Conservation (phyloP, 495 filamentous ascomycete species). For the Aspergillus conjunctus region DNA sequence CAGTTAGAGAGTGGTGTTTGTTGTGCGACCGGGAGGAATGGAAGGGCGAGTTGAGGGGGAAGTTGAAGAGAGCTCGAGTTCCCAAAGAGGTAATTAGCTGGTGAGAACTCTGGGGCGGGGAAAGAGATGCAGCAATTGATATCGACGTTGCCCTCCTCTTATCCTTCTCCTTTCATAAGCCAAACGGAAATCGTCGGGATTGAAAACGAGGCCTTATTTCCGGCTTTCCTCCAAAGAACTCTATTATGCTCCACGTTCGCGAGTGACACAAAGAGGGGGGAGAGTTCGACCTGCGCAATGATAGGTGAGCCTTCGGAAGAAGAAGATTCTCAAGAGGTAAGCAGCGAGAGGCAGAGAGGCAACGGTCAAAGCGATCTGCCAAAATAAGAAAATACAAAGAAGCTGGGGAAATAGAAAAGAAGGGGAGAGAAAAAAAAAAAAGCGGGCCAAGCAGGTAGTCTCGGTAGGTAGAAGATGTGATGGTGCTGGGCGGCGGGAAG, state of each 20-base stretch:
- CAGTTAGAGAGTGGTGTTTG: not conserved
- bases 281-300: slow-evolving; percentile 6
- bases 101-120: not conserved
- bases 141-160: not conserved
- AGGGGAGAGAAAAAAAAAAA: not conserved
- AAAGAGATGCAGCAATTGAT: slow-evolving; percentile 1
- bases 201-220: not conserved
- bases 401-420: not conserved
- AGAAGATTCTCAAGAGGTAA: slow-evolving; percentile 9
- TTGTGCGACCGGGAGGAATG: slow-evolving; percentile 10
- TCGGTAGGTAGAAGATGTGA: not conserved
- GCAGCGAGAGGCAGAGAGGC: not conserved
- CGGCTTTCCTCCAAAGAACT: not conserved
- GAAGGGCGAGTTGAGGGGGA: not conserved
- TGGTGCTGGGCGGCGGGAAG: slow-evolving; percentile 5
- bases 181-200: not conserved
- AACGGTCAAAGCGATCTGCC: slow-evolving; percentile 10
- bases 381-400: not conserved
- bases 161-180: not conserved
- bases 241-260: slow-evolving; percentile 8
- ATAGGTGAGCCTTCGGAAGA: slow-evolving; percentile 13
- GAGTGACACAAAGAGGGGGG: slow-evolving; percentile 21
- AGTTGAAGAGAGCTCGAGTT: slow-evolving; percentile 2
- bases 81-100: slow-evolving; percentile 23
- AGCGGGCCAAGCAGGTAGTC: not conserved